Evolutionary conservation across 176 grass and related monocot species (phyloP).

Genomic region (Saccharum spontaneum): DNA sequence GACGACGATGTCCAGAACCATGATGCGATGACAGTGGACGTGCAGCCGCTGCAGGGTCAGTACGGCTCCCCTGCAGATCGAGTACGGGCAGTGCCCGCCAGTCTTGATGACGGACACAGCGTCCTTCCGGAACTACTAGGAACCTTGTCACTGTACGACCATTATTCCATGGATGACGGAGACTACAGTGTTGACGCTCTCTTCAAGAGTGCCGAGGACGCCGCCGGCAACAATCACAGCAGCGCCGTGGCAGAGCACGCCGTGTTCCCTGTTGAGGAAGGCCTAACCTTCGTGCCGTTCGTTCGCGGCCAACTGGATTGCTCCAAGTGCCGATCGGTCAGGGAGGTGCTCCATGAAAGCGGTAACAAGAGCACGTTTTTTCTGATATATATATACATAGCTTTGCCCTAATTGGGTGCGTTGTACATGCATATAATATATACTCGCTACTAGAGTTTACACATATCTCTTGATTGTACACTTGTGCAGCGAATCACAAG

Average conservation of each 20-base stretch:
- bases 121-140: background rate
- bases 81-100: background rate
- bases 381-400: too few relatives aligned
- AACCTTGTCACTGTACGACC: background rate
- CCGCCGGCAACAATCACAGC: background rate
- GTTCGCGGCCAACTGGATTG: background rate
- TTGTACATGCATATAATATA: background rate
- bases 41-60: background rate
- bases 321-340: background rate
- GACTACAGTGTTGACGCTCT: background rate
- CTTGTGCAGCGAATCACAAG: background rate
- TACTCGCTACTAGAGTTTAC: background rate
- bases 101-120: background rate
- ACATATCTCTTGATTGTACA: background rate
- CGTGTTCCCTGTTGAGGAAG: background rate
- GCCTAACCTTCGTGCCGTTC: background rate
- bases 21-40: background rate
- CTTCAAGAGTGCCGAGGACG: background rate
- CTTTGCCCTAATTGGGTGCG: background rate
- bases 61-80: background rate
- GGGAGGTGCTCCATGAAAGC: slow-evolving; percentile 11
- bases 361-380: background rate
- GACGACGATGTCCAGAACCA: background rate
- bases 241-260: background rate
- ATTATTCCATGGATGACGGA: background rate